phyloP scores from a whole-genome alignment of 2,329 filamentous ascomycete species.

The Aureobasidium uvarum region DNA sequence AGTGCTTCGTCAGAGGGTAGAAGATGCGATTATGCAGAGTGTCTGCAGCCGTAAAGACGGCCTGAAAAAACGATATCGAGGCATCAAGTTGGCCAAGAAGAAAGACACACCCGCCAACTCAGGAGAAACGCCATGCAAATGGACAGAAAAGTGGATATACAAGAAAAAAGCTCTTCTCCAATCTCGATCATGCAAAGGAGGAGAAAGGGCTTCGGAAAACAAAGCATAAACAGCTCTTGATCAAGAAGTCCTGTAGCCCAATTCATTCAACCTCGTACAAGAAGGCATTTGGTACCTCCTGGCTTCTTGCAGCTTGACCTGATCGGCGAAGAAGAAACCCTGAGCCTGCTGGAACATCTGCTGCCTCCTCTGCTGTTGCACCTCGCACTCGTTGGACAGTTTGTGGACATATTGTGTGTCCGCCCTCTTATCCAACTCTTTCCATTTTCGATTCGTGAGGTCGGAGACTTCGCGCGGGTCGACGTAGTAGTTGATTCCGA shows the following conservation, averaged over 20 bases:
- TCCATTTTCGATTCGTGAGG: conserved; percentile 67
- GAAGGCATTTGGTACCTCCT: conserved; percentile 59
- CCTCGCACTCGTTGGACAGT: conserved; percentile 69
- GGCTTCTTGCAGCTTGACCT: conserved; percentile 73
- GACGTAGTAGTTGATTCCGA: conserved; percentile 80
- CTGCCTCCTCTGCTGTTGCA: conserved; percentile 64
- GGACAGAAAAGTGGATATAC: not conserved
- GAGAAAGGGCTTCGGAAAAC: not conserved
- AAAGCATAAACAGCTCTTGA: not conserved
- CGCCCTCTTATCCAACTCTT: conserved; percentile 71
- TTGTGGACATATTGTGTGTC: conserved; percentile 69
- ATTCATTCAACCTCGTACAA: conserved; percentile 56
- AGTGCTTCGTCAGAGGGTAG: not conserved
- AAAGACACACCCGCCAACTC: not conserved
- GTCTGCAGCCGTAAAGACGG: no score
- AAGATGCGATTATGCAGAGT: not conserved
- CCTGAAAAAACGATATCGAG: no score
- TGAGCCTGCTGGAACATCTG: conserved; percentile 72
- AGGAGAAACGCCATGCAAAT: not conserved
- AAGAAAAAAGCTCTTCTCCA: not conserved
- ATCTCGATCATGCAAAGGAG: not conserved
- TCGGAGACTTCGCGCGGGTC: conserved; percentile 73
- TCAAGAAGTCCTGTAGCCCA: conserved; percentile 42
- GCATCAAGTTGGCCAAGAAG: not conserved
- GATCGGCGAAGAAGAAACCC: conserved; percentile 83